phyloP scores from a whole-genome alignment of 768 basidiomycete genomes.

The Pleurotus djamor region DNA sequence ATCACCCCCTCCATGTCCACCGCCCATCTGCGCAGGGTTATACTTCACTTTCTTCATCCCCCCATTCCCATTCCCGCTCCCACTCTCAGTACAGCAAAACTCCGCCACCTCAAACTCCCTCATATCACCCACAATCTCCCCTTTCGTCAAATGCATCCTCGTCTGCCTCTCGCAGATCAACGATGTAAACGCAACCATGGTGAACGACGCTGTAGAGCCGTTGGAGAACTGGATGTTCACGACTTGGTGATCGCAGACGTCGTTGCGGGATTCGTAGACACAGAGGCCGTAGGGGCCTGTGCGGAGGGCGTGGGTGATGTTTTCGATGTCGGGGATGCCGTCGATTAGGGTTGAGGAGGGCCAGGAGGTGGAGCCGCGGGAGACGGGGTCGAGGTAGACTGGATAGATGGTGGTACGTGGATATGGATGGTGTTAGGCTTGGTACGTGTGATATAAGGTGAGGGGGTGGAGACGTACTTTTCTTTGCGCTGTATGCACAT shows the following conservation, averaged over 20 bases:
- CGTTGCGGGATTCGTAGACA: constrained; percentile 82
- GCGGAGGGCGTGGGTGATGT: constrained; percentile 69
- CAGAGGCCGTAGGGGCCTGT: constrained; percentile 76
- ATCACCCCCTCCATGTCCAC: constrained; percentile 86
- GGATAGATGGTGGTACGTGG: neutral
- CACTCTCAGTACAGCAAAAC: constrained; percentile 34
- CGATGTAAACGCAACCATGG: constrained; percentile 86
- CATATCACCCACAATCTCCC: constrained; percentile 91
- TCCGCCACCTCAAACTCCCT: constrained; percentile 69
- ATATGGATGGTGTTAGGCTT: too few species aligned
- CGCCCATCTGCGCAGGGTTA: constrained; percentile 54
- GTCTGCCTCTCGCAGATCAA: constrained; percentile 81
- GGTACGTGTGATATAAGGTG: too few species aligned
- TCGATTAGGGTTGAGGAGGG: constrained; percentile 71
- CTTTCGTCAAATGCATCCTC: constrained; percentile 81
- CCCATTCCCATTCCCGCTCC: too few species aligned
- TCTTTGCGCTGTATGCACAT: constrained; percentile 88
- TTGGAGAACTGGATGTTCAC: constrained; percentile 87
- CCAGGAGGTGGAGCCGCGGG: constrained; percentile 55
- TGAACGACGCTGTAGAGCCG: constrained; percentile 81
- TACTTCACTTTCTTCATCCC: constrained; percentile 28
- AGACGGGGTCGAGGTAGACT: constrained; percentile 85
- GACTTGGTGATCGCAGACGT: constrained; percentile 82
- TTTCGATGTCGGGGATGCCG: constrained; percentile 85
- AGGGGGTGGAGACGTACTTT: constrained; percentile 41